Conservation (phyloP, 2,329 filamentous ascomycete genomes). For the Epichloe gansuensis region DNA sequence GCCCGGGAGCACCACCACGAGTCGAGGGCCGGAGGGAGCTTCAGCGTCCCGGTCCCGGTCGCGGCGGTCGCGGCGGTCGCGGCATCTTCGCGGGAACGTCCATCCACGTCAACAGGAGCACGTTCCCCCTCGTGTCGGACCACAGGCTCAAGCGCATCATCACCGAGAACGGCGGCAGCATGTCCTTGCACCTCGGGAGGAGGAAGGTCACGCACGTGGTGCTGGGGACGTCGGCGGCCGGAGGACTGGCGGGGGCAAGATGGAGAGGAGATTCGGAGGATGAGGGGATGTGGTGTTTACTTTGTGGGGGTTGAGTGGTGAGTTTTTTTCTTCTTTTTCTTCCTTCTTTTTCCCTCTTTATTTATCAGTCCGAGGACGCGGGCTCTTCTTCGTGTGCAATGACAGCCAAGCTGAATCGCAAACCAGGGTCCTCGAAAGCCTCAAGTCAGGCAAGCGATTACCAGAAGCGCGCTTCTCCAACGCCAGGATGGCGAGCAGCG, state of each 20-base stretch:
- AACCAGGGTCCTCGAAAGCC: conserved; percentile 64
- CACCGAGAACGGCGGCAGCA: conserved; percentile 57
- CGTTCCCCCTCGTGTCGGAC: conserved; percentile 69
- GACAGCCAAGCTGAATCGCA: neutral
- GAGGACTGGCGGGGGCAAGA: conserved; percentile 67
- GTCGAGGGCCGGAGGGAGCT: neutral
- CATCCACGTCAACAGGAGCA: conserved; percentile 83
- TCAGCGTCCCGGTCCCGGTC: neutral
- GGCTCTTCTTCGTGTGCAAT: too few relatives aligned
- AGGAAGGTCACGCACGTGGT: conserved; percentile 78
- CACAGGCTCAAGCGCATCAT: conserved; percentile 74
- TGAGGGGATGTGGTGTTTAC: conserved; percentile 59
- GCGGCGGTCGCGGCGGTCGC: conserved; percentile 11
- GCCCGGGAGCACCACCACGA: neutral
- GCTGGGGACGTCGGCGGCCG: conserved; percentile 56
- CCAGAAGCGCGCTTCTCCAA: conserved; percentile 61
- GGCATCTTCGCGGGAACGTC: conserved; percentile 58
- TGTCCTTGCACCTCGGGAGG: conserved; percentile 60
- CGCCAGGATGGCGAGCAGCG: conserved; percentile 46
- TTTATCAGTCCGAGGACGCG: neutral
- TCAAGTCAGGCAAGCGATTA: conserved; percentile 62
- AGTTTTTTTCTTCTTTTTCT: conserved; percentile 14
- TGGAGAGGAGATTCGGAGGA: conserved; percentile 66
- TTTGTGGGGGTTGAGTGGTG: conserved; percentile 76
- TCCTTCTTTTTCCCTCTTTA: conserved; percentile 6